Evolutionary conservation across 2,329 filamentous ascomycete species (phyloP).

Genomic region (Hypomyces perniciosus): DNA sequence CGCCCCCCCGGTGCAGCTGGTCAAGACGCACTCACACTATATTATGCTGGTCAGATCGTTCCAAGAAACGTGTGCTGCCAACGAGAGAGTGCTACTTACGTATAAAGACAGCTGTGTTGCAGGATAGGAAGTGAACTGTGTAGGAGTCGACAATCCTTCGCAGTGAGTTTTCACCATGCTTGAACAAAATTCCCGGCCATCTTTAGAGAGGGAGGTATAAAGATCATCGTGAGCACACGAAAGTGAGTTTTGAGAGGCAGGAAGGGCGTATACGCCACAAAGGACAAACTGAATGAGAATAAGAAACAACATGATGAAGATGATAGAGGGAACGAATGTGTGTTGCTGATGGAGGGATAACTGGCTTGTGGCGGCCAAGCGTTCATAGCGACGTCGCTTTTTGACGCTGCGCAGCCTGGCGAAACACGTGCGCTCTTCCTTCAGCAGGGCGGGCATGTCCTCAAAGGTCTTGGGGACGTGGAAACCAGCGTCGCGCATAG

Average conservation of each 20-base stretch:
- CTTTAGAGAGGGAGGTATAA: slow-evolving; percentile 23
- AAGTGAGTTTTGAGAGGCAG: slow-evolving; percentile 2
- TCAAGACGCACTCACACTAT: slow-evolving; percentile 23
- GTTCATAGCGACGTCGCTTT: too few species aligned
- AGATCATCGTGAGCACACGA: slow-evolving; percentile 25
- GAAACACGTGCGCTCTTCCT: too few species aligned
- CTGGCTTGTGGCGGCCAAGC: too few species aligned
- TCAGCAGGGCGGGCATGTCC: slow-evolving; percentile 75
- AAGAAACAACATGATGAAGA: slow-evolving; percentile 8
- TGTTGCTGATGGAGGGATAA: background rate
- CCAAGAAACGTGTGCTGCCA: too few species aligned
- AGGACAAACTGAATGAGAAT: background rate
- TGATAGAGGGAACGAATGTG: slow-evolving; percentile 1
- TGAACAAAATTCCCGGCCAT: slow-evolving; percentile 25
- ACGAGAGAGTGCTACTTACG: slow-evolving; percentile 17
- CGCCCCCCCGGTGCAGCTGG: slow-evolving; percentile 13
- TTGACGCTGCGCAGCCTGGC: too few species aligned
- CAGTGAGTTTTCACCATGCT: slow-evolving; percentile 21
- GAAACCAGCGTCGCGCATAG: slow-evolving; percentile 92
- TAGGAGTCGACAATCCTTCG: slow-evolving; percentile 19
- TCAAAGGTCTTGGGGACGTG: slow-evolving; percentile 94
- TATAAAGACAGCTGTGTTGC: slow-evolving; percentile 25
- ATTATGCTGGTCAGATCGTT: background rate
- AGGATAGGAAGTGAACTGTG: slow-evolving; percentile 24
- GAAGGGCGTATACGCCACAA: slow-evolving; percentile 7